Evolutionary conservation across 2,329 filamentous ascomycete genomes (phyloP).

Genomic region (Magnaporthales sp.): DNA sequence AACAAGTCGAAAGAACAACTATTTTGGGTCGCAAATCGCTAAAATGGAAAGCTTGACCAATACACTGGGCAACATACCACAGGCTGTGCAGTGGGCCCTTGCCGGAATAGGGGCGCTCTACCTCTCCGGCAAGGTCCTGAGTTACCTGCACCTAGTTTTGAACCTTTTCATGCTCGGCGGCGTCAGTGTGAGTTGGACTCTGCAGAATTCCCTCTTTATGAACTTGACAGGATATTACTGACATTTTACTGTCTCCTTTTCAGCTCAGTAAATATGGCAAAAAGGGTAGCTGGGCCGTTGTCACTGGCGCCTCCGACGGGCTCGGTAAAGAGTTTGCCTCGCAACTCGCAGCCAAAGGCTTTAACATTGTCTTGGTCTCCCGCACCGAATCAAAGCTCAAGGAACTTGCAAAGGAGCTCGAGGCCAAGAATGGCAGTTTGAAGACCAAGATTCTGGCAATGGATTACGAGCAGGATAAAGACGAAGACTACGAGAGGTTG

Average conservation of each 20-base stretch:
- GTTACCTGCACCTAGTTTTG: constrained; percentile 52
- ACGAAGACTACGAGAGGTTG: constrained; percentile 71
- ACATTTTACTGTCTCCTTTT: constrained; percentile 2
- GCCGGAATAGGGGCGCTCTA: constrained; percentile 51
- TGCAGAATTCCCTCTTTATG: no score
- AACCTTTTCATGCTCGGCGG: constrained; percentile 61
- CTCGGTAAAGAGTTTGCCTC: constrained; percentile 93
- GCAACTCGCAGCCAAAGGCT: constrained; percentile 83
- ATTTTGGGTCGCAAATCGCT: background rate
- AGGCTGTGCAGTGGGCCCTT: constrained; percentile 34
- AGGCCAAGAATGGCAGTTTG: constrained; percentile 55
- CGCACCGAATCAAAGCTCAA: constrained; percentile 91
- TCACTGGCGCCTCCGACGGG: constrained; percentile 93
- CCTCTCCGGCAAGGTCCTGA: constrained; percentile 46
- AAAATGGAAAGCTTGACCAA: constrained; percentile 23
- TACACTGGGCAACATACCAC: constrained; percentile 20
- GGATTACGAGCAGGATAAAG: constrained; percentile 78
- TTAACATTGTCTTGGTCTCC: constrained; percentile 90
- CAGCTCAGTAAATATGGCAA: constrained; percentile 86
- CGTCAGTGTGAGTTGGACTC: constrained; percentile 40
- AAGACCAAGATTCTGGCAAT: constrained; percentile 76
- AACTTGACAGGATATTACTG: background rate
- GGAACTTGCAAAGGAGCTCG: constrained; percentile 65
- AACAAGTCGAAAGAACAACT: background rate
- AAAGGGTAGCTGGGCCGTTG: constrained; percentile 85